These are phyloP conservation scores for Neobulgaria alba DNA, from an alignment of 2,329 filamentous ascomycete genomes.

Conservation along the genomic window DNA sequence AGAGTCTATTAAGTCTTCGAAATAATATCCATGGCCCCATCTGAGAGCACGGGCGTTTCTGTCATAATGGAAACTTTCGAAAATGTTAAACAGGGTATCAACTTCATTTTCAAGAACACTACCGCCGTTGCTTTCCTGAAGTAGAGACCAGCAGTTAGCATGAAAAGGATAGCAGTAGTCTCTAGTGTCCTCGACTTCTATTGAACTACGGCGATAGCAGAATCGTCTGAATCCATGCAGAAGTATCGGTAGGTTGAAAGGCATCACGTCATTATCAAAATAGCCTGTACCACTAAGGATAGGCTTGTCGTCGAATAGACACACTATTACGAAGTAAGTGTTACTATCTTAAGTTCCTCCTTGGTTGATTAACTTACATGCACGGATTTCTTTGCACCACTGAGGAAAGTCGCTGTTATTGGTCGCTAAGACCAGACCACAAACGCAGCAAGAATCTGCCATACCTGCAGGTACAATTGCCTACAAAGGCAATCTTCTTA, in stretches of 20 bases:
- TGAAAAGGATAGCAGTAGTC: conserved; percentile 9
- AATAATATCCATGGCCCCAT: conserved; percentile 7
- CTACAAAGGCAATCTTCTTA: too few relatives aligned
- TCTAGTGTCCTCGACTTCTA: neutral
- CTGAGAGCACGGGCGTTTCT: conserved; percentile 4
- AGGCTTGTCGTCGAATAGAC: conserved; percentile 1
- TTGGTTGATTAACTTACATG: neutral
- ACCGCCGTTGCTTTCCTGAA: conserved; percentile 2
- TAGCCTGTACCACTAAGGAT: conserved; percentile 5
- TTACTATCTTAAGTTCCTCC: neutral
- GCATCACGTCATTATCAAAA: conserved; percentile 3
- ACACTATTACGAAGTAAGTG: conserved; percentile 5
- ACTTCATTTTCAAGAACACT: conserved; percentile 1
- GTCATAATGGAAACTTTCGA: conserved; percentile 8
- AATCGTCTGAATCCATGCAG: conserved; percentile 3
- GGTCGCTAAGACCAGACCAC: neutral
- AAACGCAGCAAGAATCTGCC: neutral
- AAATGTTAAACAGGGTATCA: conserved; percentile 5
- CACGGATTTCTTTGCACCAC: neutral
- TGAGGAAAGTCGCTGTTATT: neutral
- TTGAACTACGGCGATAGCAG: conserved; percentile 1
- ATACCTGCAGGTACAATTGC: too few relatives aligned
- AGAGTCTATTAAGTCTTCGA: conserved; percentile 6
- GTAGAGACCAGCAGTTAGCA: conserved; percentile 4
- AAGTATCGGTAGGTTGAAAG: conserved; percentile 4